Evolutionary conservation across 495 filamentous ascomycete species (phyloP), one percentile per base, ranked within the genome.

Genomic region (Aspergillus ellipticus): DNA sequence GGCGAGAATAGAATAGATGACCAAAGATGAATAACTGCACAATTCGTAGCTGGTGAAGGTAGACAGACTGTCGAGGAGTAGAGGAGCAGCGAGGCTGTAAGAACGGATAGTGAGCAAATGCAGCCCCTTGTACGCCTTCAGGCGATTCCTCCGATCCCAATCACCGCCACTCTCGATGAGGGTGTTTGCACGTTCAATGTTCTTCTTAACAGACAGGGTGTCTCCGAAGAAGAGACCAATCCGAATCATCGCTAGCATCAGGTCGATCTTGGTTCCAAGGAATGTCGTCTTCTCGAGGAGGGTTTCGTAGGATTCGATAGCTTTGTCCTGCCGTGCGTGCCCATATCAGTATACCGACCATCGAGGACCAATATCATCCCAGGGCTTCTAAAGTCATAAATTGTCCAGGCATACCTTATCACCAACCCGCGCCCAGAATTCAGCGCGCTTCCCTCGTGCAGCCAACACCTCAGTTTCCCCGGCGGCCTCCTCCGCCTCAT

Each of bases 1-100:
- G 35, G 94, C 92, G 43, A 98, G 85, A 41, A 97, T 91, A 1
- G 95, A 88, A 79, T 97, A 98, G 55, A 98, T 84, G 39, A 98
- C 94, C 20, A 98, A 82, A 24, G 85, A 85, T 42, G 90, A 93
- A 77, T 98, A 98, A 56, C 84, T 90, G 84, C 94, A 98, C 29
- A 98, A 82, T 73, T 98, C 94, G 76, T 95, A 96, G 64, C 90
- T 96, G 47, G 94, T 98, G 72, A 98, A 98, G n/a, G 94, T 98
- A 21, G 92, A 96, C 56, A 98, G 76, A 66, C 89, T 92, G 76
- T 98, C 94, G 52, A 98, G 89, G 24, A 98, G 87, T 6, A 97
- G 81, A 42, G 95, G 95, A 6, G 95, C 94, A 26, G 91, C 92
- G 48, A 89, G 77, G 68, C 84, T 87, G 77, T 97, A 92, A 49